Conservation (phyloP, 768 basidiomycete genomes). For the Cystobasidium ongulense region DNA sequence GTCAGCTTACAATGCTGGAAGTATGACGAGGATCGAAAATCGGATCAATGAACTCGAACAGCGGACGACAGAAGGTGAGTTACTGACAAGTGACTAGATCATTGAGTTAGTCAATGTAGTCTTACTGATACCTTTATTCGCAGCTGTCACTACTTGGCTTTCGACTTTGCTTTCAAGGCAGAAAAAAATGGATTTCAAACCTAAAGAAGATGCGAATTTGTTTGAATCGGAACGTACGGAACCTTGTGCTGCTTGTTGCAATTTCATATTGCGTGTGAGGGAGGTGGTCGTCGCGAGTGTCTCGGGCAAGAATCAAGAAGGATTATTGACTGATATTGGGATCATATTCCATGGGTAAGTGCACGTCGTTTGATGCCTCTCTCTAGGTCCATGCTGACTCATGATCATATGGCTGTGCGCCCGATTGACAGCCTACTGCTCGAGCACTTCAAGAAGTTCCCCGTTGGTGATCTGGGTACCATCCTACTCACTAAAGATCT, state of each 20-base stretch:
- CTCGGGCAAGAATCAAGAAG: slow-evolving; percentile 85
- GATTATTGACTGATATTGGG: slow-evolving; percentile 86
- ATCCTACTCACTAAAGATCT: slow-evolving; percentile 99
- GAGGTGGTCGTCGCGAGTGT: slow-evolving; percentile 66
- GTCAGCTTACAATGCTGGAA: slow-evolving; percentile 81
- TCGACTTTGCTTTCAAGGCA: slow-evolving; percentile 72
- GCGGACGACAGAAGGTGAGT: slow-evolving; percentile 66
- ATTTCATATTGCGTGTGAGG: slow-evolving; percentile 69
- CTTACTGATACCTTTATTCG: background rate
- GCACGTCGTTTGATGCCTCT: background rate
- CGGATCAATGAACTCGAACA: slow-evolving; percentile 71
- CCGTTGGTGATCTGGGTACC: slow-evolving; percentile 91
- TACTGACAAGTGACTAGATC: background rate
- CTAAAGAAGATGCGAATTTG: slow-evolving; percentile 86
- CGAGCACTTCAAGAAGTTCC: slow-evolving; percentile 91
- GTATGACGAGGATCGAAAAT: slow-evolving; percentile 73
- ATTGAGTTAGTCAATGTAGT: background rate
- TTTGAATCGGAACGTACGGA: slow-evolving; percentile 93
- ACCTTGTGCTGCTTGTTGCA: slow-evolving; percentile 77
- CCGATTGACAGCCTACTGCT: slow-evolving; percentile 60
- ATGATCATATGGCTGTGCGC: too few relatives aligned
- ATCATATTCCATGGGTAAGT: slow-evolving; percentile 78
- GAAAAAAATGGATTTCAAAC: slow-evolving; percentile 93
- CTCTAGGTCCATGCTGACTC: background rate
- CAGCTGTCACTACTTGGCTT: slow-evolving; percentile 69